Conservation (phyloP, 768 basidiomycete genomes). For the Suillus fuscotomentosus region DNA sequence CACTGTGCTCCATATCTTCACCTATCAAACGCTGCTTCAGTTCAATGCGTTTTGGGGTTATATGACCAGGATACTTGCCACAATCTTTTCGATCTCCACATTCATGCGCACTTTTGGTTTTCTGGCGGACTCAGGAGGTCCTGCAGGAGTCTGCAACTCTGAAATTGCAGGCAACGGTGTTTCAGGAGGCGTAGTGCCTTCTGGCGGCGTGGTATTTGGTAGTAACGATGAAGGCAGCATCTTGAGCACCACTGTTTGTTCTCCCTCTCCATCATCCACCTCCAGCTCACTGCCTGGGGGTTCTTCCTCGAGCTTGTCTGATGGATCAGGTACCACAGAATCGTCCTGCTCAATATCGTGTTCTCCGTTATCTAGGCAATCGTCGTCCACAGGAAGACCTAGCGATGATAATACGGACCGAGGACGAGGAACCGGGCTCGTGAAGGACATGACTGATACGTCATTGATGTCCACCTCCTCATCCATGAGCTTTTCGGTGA, state of each 20-base stretch:
- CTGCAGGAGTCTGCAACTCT: neutral
- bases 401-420: constrained; percentile 28
- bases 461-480: constrained; percentile 61
- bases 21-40: constrained; percentile 72
- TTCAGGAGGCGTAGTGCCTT: constrained; percentile 1
- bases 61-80: constrained; percentile 41
- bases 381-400: constrained; percentile 1
- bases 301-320: neutral
- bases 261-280: constrained; percentile 26
- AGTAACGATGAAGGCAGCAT: constrained; percentile 10
- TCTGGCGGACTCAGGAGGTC: constrained; percentile 17
- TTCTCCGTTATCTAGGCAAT: neutral
- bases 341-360: neutral
- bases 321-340: neutral
- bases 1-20: constrained; percentile 66
- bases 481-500: constrained; percentile 61
- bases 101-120: constrained; percentile 51
- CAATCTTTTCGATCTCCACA: constrained; percentile 60
- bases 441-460: constrained; percentile 44
- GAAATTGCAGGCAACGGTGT: constrained; percentile 7
- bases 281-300: neutral
- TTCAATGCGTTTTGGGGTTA: neutral
- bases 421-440: constrained; percentile 39
- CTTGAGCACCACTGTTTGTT: constrained; percentile 30
- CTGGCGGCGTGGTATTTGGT: neutral